Conservation (phyloP, 805 yeast genomes). For the Candida michaelii region DNA sequence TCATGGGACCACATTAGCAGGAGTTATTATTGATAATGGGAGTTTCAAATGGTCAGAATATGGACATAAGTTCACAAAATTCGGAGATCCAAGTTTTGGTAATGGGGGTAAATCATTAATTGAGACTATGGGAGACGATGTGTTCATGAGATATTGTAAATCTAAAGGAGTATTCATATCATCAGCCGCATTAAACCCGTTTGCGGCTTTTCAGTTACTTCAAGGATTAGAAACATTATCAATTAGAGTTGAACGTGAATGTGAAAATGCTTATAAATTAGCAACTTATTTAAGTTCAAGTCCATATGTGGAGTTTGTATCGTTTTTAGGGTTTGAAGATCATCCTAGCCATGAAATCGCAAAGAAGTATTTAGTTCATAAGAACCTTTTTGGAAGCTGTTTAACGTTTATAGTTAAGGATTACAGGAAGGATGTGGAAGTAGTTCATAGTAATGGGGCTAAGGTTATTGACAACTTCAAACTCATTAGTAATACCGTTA, state of each 20-base stretch:
- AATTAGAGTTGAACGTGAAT: constrained; percentile 80
- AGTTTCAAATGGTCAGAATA: constrained; percentile 65
- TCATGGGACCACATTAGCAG: constrained; percentile 86
- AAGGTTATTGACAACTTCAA: constrained; percentile 65
- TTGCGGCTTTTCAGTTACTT: constrained; percentile 77
- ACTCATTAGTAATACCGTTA: constrained; percentile 81
- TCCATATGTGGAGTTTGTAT: constrained; percentile 81
- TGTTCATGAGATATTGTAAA: constrained; percentile 77
- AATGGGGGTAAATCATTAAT: constrained; percentile 88
- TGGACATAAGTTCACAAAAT: constrained; percentile 63
- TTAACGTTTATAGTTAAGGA: constrained; percentile 85
- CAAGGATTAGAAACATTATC: constrained; percentile 65
- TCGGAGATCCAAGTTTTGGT: constrained; percentile 88
- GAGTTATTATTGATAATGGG: constrained; percentile 80
- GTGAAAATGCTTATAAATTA: constrained; percentile 71
- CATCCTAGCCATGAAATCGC: constrained; percentile 78
- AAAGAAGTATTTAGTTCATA: constrained; percentile 65
- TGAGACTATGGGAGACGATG: constrained; percentile 75
- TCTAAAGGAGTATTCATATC: constrained; percentile 83
- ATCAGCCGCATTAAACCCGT: constrained; percentile 86
- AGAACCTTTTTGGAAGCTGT: constrained; percentile 76
- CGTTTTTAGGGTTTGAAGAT: constrained; percentile 84
- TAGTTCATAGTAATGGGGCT: constrained; percentile 70
- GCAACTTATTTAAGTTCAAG: constrained; percentile 73
- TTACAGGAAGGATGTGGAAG: constrained; percentile 41